Evolutionary conservation across 306 rosid species (phyloP).

Genomic region (Erythrophleum fordii): DNA sequence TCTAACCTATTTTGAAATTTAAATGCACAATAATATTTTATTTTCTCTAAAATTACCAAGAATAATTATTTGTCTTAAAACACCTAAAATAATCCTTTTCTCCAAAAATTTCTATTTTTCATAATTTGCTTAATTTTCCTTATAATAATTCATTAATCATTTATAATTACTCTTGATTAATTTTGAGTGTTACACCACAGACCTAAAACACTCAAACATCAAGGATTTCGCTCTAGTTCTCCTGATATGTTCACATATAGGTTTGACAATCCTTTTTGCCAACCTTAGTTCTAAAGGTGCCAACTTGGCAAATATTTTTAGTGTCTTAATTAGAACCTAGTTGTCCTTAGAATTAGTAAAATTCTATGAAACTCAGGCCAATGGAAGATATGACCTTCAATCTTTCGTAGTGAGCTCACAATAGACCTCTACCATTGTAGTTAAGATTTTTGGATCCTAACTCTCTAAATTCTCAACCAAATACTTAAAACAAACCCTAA

Average conservation of each 20-base stretch:
- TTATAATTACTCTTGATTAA: no score
- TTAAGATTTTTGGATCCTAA: conserved; percentile 56
- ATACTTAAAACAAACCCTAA: conserved; percentile 79
- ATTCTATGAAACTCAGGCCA: conserved; percentile 83
- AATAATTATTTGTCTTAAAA: no score
- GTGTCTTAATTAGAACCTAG: conserved; percentile 85
- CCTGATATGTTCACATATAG: conserved; percentile 75
- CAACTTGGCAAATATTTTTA: conserved; percentile 75
- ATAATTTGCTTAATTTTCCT: no score
- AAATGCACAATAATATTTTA: no score
- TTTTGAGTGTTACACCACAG: no score
- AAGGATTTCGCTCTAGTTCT: conserved; percentile 73
- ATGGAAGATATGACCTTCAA: conserved; percentile 71
- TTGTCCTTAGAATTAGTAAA: conserved; percentile 76
- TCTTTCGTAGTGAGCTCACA: conserved; percentile 71
- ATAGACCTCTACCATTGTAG: conserved; percentile 76
- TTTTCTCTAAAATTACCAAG: no score
- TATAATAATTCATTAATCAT: no score
- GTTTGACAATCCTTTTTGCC: conserved; percentile 82
- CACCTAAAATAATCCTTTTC: no score
- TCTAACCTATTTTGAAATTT: no score
- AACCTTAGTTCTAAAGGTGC: conserved; percentile 77
- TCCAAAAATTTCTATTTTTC: no score
- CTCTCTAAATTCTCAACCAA: conserved; percentile 81
- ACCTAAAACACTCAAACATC: conserved; percentile 84